A percentile compares a stretch with the other conserved stretches of the same genome.
phyloP scores from a whole-genome alignment of 148 eudicot genomes.

The Talinum fruticosum region DNA sequence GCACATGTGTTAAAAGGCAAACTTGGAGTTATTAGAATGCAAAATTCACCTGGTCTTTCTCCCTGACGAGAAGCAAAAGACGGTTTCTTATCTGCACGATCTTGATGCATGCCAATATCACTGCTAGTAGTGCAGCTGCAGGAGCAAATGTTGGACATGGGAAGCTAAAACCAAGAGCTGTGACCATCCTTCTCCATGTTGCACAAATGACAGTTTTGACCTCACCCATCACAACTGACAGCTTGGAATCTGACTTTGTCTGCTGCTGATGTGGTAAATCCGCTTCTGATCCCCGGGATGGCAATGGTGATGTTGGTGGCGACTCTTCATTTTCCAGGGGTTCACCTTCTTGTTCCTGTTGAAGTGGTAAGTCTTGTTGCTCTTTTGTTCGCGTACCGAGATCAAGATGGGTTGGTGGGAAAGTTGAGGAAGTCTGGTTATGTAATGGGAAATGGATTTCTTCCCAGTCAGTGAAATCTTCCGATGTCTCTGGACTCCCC shows the following conservation, averaged over 20 bases:
- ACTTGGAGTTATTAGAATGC: neutral
- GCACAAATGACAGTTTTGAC: conserved; percentile 18
- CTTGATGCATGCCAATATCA: conserved; percentile 30
- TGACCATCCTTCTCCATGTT: conserved; percentile 25
- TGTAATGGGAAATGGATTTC: conserved; percentile 23
- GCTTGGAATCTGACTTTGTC: neutral
- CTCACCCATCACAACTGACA: conserved; percentile 8
- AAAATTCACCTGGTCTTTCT: conserved; percentile 45
- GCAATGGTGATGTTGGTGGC: neutral
- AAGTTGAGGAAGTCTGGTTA: conserved; percentile 12
- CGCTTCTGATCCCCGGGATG: neutral
- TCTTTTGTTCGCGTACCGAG: conserved; percentile 18
- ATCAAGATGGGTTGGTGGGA: conserved; percentile 4
- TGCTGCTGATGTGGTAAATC: neutral
- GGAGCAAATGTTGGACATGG: conserved; percentile 16
- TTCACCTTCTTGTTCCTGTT: conserved; percentile 12
- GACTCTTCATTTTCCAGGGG: conserved; percentile 3
- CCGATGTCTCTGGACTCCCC: conserved; percentile 20
- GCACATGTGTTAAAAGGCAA: neutral
- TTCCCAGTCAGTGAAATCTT: conserved; percentile 41
- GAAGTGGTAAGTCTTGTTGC: conserved; percentile 40
- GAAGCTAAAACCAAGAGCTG: conserved; percentile 14
- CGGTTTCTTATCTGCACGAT: conserved; percentile 34
- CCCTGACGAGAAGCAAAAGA: conserved; percentile 31
- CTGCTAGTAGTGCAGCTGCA: conserved; percentile 28